phyloP scores from a whole-genome alignment of 306 rosid genomes.

The Ochetophila trinervis region DNA sequence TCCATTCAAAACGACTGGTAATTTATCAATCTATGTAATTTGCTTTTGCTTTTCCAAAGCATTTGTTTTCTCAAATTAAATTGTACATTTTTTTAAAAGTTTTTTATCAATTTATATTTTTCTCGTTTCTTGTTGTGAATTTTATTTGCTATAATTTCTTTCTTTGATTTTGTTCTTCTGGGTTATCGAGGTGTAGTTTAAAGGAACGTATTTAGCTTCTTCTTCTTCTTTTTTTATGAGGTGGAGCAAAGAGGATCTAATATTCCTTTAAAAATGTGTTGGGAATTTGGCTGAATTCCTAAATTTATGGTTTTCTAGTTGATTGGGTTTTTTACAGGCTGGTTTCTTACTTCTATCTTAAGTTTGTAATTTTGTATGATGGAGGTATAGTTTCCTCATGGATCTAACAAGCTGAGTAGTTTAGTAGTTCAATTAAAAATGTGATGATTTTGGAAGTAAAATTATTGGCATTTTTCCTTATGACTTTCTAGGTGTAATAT shows the following conservation, averaged over 20 bases:
- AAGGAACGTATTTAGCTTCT: too few species aligned
- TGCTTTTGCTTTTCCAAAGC: background rate
- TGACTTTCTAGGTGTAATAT: background rate
- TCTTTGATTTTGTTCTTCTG: background rate
- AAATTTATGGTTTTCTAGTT: too few species aligned
- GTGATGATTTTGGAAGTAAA: background rate
- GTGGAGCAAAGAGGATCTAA: too few species aligned
- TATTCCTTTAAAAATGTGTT: too few species aligned
- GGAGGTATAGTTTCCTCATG: too few species aligned
- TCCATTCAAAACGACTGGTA: conserved; percentile 82
- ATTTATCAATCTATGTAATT: background rate
- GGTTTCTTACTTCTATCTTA: too few species aligned
- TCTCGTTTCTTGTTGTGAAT: background rate
- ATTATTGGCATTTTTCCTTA: background rate
- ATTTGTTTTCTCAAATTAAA: background rate
- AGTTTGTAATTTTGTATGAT: too few species aligned
- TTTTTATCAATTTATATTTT: too few species aligned
- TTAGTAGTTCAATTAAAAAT: background rate
- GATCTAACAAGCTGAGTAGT: too few species aligned
- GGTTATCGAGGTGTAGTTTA: background rate
- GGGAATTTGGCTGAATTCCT: too few species aligned
- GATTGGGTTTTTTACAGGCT: too few species aligned
- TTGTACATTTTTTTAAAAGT: too few species aligned
- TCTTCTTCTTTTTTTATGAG: background rate
- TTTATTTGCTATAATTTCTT: background rate